Evolutionary conservation across 106 monocot species (phyloP).

Genomic region (Dendrobium officinale): DNA sequence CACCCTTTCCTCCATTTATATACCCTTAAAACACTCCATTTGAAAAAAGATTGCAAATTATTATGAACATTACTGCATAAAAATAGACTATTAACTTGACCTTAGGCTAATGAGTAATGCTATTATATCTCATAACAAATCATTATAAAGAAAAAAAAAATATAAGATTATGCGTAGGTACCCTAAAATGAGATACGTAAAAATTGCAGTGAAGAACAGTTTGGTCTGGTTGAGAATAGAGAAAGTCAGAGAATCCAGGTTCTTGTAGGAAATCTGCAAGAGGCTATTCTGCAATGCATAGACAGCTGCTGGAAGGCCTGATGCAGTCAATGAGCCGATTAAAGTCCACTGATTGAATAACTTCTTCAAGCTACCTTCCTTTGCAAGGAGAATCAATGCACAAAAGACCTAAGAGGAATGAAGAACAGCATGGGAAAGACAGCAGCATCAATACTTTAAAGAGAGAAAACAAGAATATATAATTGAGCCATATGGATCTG

Average conservation of each 20-base stretch:
- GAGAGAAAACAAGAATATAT: neutral
- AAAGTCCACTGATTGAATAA: conserved; percentile 68
- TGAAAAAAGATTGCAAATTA: neutral
- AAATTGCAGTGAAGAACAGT: conserved; percentile 83
- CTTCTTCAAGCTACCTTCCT: conserved; percentile 61
- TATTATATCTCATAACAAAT: neutral
- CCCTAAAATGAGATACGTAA: conserved; percentile 87
- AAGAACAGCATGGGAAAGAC: neutral
- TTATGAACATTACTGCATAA: neutral
- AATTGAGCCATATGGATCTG: neutral
- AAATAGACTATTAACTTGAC: neutral
- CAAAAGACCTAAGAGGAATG: conserved; percentile 55
- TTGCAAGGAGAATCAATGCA: conserved; percentile 68
- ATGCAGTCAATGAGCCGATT: conserved; percentile 73
- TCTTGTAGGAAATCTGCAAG: conserved; percentile 91
- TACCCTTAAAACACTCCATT: neutral
- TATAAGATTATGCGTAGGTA: conserved; percentile 17
- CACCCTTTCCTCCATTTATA: neutral
- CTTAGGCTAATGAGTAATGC: neutral
- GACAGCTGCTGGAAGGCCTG: conserved; percentile 91
- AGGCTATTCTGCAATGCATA: conserved; percentile 97
- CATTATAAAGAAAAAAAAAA: neutral
- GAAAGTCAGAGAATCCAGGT: conserved; percentile 93
- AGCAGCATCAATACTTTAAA: conserved; percentile 5
- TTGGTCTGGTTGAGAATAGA: conserved; percentile 99